phyloP scores from a whole-genome alignment of 192 early-diverging fungal species.

The Coemansia javaensis region DNA sequence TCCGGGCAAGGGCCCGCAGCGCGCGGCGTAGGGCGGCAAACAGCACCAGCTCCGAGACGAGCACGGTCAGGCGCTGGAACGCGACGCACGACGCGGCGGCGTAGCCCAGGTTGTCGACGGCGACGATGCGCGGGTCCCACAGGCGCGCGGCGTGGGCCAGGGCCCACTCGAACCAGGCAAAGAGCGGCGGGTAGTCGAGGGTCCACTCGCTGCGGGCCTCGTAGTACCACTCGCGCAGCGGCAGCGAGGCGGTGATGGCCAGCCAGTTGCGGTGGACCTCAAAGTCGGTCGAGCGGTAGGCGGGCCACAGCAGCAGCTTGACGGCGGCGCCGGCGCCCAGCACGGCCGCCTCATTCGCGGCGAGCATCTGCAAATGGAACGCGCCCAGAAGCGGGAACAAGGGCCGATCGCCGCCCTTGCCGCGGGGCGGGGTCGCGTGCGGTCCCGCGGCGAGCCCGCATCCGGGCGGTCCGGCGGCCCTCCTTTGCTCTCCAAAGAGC shows the following conservation, averaged over 20 bases:
- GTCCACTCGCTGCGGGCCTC: slow-evolving; percentile 89
- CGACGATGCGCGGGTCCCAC: slow-evolving; percentile 74
- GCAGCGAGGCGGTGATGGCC: slow-evolving; percentile 81
- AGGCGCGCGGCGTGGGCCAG: slow-evolving; percentile 54
- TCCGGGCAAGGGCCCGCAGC: slow-evolving; percentile 14
- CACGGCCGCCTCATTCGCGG: slow-evolving; percentile 13
- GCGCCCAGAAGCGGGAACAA: no score
- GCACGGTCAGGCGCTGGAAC: slow-evolving; percentile 82
- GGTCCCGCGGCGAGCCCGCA: no score
- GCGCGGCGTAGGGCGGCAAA: slow-evolving; percentile 63
- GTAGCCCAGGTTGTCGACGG: slow-evolving; percentile 65
- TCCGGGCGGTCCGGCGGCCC: no score
- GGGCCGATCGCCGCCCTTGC: no score
- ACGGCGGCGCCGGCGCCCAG: slow-evolving; percentile 29
- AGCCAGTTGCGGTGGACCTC: slow-evolving; percentile 99
- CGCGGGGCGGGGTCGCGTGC: no score
- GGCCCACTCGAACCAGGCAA: slow-evolving; percentile 90
- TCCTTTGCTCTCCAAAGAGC: no score
- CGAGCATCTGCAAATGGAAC: background rate
- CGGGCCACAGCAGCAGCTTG: slow-evolving; percentile 67
- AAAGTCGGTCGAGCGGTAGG: slow-evolving; percentile 95
- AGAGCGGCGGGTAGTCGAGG: slow-evolving; percentile 96
- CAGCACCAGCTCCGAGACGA: slow-evolving; percentile 75
- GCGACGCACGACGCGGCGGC: slow-evolving; percentile 60
- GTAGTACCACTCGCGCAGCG: slow-evolving; percentile 80